Percentiles rank a stretch among this genome's conserved stretches.
Conservation (phyloP, 768 basidiomycete species). For the Tulasnella sp. region DNA sequence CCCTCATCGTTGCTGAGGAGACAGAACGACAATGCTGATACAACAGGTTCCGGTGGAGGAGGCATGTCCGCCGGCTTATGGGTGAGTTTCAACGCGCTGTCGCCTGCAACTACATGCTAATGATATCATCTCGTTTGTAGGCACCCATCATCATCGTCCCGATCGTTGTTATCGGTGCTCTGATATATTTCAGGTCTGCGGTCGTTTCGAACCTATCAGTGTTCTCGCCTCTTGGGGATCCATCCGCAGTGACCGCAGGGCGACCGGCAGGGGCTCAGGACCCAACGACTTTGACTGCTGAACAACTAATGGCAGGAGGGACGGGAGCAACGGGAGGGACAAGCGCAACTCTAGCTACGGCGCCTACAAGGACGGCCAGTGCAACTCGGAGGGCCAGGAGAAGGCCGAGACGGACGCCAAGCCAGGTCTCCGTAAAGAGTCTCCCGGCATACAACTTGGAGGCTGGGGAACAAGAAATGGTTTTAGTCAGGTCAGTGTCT, state of each 20-base stretch:
- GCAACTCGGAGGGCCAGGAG: slow-evolving; percentile 32
- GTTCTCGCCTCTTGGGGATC: neutral
- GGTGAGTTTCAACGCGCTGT: too few species aligned
- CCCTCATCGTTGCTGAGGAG: too few species aligned
- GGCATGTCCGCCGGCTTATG: too few species aligned
- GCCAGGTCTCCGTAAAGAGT: slow-evolving; percentile 68
- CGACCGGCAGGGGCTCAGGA: neutral
- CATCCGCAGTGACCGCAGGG: neutral
- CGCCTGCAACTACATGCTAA: too few species aligned
- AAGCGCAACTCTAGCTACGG: slow-evolving; percentile 14
- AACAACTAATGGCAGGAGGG: slow-evolving; percentile 1
- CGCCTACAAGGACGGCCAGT: slow-evolving; percentile 27
- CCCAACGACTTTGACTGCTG: neutral
- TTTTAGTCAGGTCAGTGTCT: slow-evolving; percentile 44
- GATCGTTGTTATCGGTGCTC: neutral
- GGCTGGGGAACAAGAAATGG: slow-evolving; percentile 72
- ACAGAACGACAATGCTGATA: too few species aligned
- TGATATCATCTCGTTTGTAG: neutral
- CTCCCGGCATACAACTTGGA: slow-evolving; percentile 76
- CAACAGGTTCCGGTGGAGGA: too few species aligned
- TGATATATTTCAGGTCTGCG: neutral
- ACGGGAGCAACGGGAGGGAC: neutral
- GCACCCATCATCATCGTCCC: slow-evolving; percentile 2
- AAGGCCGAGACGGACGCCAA: slow-evolving; percentile 52
- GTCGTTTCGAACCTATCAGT: neutral